A percentile compares a stretch with the other conserved stretches of the same genome.
These are phyloP conservation scores for Chlorella vulgaris DNA, from an alignment of 139 green algal genomes.

Conservation along the genomic window DNA sequence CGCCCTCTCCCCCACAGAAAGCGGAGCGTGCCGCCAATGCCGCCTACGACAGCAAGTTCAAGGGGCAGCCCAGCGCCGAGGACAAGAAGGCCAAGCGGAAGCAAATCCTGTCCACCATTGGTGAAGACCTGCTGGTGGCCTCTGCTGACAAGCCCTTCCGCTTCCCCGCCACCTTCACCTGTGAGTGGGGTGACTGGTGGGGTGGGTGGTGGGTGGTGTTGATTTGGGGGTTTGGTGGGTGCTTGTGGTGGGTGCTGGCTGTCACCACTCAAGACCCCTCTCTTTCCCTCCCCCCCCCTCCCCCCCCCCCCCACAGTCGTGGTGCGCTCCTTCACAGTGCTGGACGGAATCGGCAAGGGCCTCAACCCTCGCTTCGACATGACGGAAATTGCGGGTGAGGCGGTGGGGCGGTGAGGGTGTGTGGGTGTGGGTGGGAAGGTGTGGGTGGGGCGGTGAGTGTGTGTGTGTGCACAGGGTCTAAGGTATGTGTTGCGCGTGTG, in stretches of 20 bases:
- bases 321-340: conserved; percentile 85
- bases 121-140: conserved; percentile 94
- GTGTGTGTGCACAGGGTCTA: too few species aligned
- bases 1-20: background rate
- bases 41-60: conserved; percentile 79
- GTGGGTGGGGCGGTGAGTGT: background rate
- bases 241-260: too few species aligned
- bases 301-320: conserved; percentile 96
- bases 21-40: conserved; percentile 35
- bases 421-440: background rate
- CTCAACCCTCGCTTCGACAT: conserved; percentile 98
- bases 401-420: background rate
- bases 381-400: conserved; percentile 83
- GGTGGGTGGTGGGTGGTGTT: too few species aligned
- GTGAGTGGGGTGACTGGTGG: conserved; percentile 80
- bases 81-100: conserved; percentile 72
- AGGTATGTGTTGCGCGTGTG: background rate
- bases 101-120: conserved; percentile 89
- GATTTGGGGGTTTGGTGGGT: too few species aligned
- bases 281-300: conserved; percentile 50
- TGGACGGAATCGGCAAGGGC: conserved; percentile 98
- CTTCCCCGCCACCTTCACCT: conserved; percentile 98
- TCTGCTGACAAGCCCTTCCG: conserved; percentile 97
- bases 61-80: conserved; percentile 81
- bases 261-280: too few species aligned